Evolutionary conservation across 2,329 filamentous ascomycete species (phyloP).

Genomic region (Botryotinia globosa): DNA sequence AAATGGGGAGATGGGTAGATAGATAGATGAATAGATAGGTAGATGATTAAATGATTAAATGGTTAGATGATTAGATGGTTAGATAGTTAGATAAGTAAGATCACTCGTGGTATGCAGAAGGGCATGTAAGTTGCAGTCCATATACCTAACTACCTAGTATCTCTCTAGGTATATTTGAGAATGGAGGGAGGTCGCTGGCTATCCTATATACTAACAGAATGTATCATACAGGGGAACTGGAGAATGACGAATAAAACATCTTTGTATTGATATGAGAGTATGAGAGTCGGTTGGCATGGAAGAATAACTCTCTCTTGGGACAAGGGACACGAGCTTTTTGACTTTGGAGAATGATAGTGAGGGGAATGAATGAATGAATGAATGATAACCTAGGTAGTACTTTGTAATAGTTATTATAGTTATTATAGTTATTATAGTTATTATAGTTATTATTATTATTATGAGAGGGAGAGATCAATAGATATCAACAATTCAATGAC

Average conservation of each 20-base stretch:
- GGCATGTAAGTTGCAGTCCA: neutral
- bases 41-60: no score
- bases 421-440: no score
- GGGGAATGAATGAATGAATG: neutral
- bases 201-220: neutral
- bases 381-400: neutral
- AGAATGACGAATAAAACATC: neutral
- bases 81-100: neutral
- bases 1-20: no score
- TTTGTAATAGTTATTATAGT: no score
- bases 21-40: no score
- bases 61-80: no score
- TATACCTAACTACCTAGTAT: neutral
- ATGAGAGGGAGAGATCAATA: neutral
- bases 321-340: neutral
- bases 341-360: neutral
- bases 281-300: neutral
- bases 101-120: slow-evolving; percentile 12
- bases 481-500: neutral
- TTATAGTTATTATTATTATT: neutral
- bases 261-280: neutral
- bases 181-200: neutral
- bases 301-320: neutral
- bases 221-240: neutral
- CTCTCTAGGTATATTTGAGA: neutral